phyloP scores from a whole-genome alignment of 202 grass and related monocot species.

The Zizania palustris region DNA sequence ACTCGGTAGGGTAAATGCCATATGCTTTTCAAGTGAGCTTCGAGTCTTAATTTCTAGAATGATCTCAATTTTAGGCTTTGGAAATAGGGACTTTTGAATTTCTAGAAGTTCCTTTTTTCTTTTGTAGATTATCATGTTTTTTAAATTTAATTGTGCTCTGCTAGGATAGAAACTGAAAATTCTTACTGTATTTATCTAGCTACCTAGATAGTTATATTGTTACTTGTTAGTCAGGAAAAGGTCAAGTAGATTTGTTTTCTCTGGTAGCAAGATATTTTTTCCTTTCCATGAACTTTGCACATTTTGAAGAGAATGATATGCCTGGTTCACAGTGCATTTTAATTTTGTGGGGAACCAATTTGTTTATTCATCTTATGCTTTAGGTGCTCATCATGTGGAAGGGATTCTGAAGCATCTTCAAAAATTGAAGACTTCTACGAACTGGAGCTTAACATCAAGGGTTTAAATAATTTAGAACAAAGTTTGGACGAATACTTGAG shows the following conservation, averaged over 20 bases:
- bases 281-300: not conserved
- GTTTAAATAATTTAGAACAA: conserved; percentile 84
- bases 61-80: conserved; percentile 15
- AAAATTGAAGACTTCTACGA: conserved; percentile 99
- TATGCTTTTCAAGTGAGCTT: conserved; percentile 6
- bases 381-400: conserved; percentile 90
- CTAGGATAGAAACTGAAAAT: not conserved
- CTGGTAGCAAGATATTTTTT: conserved; percentile 21
- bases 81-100: conserved; percentile 13
- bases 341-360: conserved; percentile 38
- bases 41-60: not conserved
- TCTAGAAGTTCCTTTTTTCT: not conserved
- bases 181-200: conserved; percentile 11
- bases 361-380: conserved; percentile 41
- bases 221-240: not conserved
- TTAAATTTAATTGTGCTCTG: conserved; percentile 10
- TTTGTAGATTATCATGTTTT: not conserved
- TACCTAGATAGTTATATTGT: conserved; percentile 7
- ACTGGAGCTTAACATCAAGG: conserved; percentile 97
- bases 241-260: conserved; percentile 13
- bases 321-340: conserved; percentile 25
- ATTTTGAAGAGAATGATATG: conserved; percentile 12
- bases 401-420: conserved; percentile 91
- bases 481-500: conserved; percentile 95
- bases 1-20: conserved; percentile 63